Evolutionary conservation across 495 filamentous ascomycete species (phyloP), one percentile per base, ranked within the genome.

Genomic region (Polyplosphaeria fusca): DNA sequence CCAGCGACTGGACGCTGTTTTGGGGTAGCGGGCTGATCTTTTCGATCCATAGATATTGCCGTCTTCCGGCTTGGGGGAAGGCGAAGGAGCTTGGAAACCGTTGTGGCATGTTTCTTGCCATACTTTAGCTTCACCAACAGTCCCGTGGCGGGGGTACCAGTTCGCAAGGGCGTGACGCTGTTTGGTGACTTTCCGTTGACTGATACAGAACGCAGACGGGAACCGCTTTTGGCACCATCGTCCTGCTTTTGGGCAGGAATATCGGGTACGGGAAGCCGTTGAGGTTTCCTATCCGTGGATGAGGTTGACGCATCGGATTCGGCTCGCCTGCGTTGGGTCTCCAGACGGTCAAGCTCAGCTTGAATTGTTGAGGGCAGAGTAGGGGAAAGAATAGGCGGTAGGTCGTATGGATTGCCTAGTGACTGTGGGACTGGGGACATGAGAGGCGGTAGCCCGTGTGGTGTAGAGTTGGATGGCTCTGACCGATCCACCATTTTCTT

Each of bases 321-420:
- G 2, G 48, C 51, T n/a, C 63, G 63, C 40, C 59, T 59, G n/a
- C 58, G 58, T 24, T 61, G 47, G 9, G 49, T 59, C 44, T 65
- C 62, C 2, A 66, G 37, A 16, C 42, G 38, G 39, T 62, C 63
- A 19, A 66, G 58, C 44, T 66, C 63, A 18, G 49, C 52, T 30
- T 62, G 47, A 23, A 66, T 40, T 27, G 52, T 66, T 5, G 53
- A 25, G 18, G 63, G 63, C 2, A 66, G 44, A 20, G 58, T 66
- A 14, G 63, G 63, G n/a, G 63, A 66, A 20, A 66, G 53, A 27
- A 66, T 54, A 28, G 63, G 39, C 4, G 63, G 63, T 2, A 66
- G 46, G 23, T 46, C 58, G 30, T 66, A 52, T 12, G 58, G 63
- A 23, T 66, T 62, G 23, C 43, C 22, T 26, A 66, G 22, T 13